These are phyloP conservation scores for Trichomonas tenax DNA, from an alignment of 208 protist species.

Conservation along the genomic window DNA sequence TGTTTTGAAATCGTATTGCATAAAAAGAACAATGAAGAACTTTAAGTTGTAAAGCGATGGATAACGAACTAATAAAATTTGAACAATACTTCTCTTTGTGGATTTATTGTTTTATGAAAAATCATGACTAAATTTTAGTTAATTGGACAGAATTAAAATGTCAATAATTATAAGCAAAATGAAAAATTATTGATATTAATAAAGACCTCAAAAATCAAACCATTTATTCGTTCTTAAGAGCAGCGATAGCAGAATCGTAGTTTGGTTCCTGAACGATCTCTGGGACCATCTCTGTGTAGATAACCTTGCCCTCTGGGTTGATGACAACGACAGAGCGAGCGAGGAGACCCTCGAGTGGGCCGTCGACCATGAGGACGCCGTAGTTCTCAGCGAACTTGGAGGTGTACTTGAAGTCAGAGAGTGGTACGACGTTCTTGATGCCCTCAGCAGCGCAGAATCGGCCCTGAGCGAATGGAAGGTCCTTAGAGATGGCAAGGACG, in stretches of 20 bases:
- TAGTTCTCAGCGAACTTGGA: neutral
- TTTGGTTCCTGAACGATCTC: neutral
- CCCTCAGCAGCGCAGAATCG: neutral
- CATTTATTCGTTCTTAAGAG: neutral
- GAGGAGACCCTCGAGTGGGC: neutral
- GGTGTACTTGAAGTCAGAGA: neutral
- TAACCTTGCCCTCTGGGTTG: neutral
- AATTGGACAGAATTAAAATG: no score
- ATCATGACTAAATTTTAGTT: no score
- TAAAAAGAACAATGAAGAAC: no score
- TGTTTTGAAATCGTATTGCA: no score
- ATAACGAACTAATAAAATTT: no score
- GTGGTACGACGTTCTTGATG: neutral
- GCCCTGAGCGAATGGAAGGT: neutral
- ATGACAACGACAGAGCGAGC: neutral
- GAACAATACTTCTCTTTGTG: no score
- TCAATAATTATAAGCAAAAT: no score
- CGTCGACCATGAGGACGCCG: neutral
- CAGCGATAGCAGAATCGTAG: neutral
- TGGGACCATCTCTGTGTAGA: neutral
- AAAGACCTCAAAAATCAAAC: no score
- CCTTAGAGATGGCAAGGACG: neutral
- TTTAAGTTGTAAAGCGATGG: no score
- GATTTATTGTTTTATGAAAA: no score
- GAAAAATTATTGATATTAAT: no score